These are phyloP conservation scores for Biscogniauxia marginata DNA, from an alignment of 2,329 filamentous ascomycete species.

Conservation along the genomic window DNA sequence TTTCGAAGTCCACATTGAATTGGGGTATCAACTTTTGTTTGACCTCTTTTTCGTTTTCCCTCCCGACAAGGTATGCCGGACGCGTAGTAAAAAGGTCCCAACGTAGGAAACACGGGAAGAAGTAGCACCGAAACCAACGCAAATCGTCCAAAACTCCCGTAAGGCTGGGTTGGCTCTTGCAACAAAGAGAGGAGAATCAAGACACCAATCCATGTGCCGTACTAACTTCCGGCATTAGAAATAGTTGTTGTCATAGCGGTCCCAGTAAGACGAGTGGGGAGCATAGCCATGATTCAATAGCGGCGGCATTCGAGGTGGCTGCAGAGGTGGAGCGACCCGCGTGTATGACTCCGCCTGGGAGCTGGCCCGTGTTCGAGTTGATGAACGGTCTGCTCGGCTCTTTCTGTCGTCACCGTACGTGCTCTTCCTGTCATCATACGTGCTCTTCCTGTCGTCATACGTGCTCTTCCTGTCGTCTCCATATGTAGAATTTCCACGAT, in stretches of 20 bases:
- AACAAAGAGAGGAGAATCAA: not conserved
- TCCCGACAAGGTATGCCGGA: not conserved
- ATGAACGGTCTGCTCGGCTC: conserved; percentile 41
- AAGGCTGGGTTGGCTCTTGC: not conserved
- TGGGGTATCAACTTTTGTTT: conserved; percentile 20
- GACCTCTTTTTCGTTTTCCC: not conserved
- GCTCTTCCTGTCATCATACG: too few relatives aligned
- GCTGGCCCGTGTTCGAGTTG: conserved; percentile 44
- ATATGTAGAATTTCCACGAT: conserved; percentile 49
- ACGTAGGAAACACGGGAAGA: not conserved
- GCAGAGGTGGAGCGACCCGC: conserved; percentile 16
- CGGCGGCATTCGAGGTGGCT: conserved; percentile 11
- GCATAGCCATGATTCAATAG: conserved; percentile 10
- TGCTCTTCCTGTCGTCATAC: too few relatives aligned
- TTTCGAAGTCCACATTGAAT: not conserved
- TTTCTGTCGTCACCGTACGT: conserved; percentile 49
- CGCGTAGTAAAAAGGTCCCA: too few relatives aligned
- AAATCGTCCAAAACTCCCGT: not conserved
- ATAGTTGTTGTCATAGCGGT: conserved; percentile 3
- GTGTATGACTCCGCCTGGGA: conserved; percentile 51
- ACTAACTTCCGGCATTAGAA: conserved; percentile 6
- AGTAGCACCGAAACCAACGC: not conserved
- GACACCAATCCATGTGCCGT: not conserved
- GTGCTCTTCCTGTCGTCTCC: conserved; percentile 47
- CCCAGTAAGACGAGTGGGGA: not conserved